Evolutionary conservation across 352 stramenopile species (phyloP).

Genomic region (Pythium sp.): DNA sequence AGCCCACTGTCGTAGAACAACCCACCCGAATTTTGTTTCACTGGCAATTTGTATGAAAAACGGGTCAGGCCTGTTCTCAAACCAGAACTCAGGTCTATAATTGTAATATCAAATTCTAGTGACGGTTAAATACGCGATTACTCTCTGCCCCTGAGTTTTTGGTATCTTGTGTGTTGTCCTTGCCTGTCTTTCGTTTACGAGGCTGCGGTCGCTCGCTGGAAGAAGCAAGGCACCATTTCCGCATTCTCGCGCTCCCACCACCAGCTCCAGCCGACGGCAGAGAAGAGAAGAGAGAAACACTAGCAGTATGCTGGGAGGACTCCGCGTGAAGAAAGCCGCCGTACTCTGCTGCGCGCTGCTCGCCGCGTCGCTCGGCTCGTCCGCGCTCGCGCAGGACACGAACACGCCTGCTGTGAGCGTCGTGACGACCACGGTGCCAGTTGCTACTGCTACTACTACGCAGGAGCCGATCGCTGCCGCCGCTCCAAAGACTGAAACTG

Average conservation of each 20-base stretch:
- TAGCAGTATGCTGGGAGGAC: conserved; percentile 14
- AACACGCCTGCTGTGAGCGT: conserved; percentile 2
- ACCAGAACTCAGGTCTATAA: background rate
- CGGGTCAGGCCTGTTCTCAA: background rate
- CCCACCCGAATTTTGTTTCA: background rate
- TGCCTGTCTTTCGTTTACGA: no score
- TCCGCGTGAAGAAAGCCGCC: conserved; percentile 9
- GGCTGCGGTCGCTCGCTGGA: background rate
- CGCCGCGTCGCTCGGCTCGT: conserved; percentile 6
- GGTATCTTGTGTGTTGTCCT: background rate
- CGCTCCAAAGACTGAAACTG: background rate
- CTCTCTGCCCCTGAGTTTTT: conserved; percentile 5
- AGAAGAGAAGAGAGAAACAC: conserved; percentile 4
- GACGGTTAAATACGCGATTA: background rate
- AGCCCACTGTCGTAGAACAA: background rate
- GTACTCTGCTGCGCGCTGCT: conserved; percentile 16
- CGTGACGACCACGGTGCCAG: background rate
- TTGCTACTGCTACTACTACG: background rate
- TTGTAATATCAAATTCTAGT: background rate
- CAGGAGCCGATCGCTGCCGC: background rate
- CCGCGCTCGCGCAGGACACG: conserved; percentile 5
- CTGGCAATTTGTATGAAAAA: background rate
- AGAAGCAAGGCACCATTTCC: conserved; percentile 9
- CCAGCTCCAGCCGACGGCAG: background rate
- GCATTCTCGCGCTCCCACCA: conserved; percentile 10